These are phyloP conservation scores for Phaffomyces antillensis DNA, from an alignment of 805 yeast species.

Conservation along the genomic window DNA sequence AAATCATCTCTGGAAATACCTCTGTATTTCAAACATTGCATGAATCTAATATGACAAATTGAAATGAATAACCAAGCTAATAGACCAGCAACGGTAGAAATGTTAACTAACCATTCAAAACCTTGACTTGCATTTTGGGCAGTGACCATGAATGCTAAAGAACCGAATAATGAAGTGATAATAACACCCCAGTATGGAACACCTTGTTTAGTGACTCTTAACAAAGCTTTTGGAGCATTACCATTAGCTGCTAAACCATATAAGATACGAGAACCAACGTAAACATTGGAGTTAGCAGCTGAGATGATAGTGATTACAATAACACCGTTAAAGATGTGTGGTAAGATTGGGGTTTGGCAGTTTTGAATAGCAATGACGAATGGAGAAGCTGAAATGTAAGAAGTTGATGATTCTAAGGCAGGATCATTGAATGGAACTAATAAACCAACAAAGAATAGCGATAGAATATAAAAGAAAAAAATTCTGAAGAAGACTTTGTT, in stretches of 20 bases:
- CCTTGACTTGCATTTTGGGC: constrained; percentile 49
- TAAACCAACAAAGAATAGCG: constrained; percentile 62
- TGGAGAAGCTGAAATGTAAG: constrained; percentile 55
- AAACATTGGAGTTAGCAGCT: constrained; percentile 71
- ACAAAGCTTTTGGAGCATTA: constrained; percentile 51
- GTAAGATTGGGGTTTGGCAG: constrained; percentile 59
- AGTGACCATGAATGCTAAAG: constrained; percentile 50
- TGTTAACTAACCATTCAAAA: constrained; percentile 66
- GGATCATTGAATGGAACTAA: constrained; percentile 61
- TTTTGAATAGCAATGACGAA: constrained; percentile 65
- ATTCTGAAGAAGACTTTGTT: constrained; percentile 64
- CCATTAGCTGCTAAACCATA: constrained; percentile 55
- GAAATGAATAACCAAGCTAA: constrained; percentile 67
- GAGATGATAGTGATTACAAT: constrained; percentile 59
- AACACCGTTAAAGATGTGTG: constrained; percentile 67
- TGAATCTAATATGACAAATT: constrained; percentile 65
- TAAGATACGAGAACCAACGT: constrained; percentile 64
- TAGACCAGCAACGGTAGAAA: constrained; percentile 68
- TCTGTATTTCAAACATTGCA: constrained; percentile 54
- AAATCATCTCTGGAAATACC: constrained; percentile 60
- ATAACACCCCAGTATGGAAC: constrained; percentile 56
- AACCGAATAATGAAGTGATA: constrained; percentile 53
- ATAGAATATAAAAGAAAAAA: constrained; percentile 54
- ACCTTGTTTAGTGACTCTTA: constrained; percentile 45
- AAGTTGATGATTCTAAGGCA: constrained; percentile 29